A percentile compares a stretch with the other conserved stretches of the same genome.
Evolutionary conservation across 1,284 basidiomycete species (phyloP).

Genomic region (Tremellales sp.): DNA sequence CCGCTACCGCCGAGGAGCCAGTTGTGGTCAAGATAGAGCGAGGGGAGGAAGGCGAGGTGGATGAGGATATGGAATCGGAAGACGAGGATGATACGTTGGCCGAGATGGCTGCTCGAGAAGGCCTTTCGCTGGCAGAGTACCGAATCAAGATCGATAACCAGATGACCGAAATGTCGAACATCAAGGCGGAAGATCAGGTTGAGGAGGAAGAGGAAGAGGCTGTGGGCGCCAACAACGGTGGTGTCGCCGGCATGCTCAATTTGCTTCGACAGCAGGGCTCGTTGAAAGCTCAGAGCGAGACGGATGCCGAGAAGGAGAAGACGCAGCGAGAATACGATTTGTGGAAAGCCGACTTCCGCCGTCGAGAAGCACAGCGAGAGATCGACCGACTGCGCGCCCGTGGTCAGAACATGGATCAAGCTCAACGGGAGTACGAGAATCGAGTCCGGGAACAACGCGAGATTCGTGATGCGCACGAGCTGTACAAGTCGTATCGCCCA

Average conservation of each 20-base stretch:
- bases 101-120: conserved; percentile 47
- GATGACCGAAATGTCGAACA: conserved; percentile 55
- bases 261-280: conserved; percentile 91
- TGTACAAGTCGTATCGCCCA: conserved; percentile 92
- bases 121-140: conserved; percentile 46
- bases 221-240: conserved; percentile 69
- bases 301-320: conserved; percentile 72
- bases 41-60: conserved; percentile 31
- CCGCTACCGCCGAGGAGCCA: conserved; percentile 47
- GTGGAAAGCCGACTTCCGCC: conserved; percentile 84
- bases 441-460: conserved; percentile 85
- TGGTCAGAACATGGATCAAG: conserved; percentile 84
- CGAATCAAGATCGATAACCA: conserved; percentile 46
- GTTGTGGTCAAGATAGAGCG: conserved; percentile 51
- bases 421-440: conserved; percentile 91
- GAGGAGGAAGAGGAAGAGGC: conserved; percentile 11
- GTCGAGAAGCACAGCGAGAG: conserved; percentile 70
- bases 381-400: conserved; percentile 68
- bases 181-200: conserved; percentile 65
- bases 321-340: conserved; percentile 79
- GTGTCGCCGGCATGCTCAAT: conserved; percentile 82
- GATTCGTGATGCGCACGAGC: conserved; percentile 72
- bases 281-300: conserved; percentile 61
- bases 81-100: conserved; percentile 64
- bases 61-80: conserved; percentile 61